These are phyloP conservation scores for Toxicodendron radicans DNA, from an alignment of 345 rosid genomes.

Conservation along the genomic window DNA sequence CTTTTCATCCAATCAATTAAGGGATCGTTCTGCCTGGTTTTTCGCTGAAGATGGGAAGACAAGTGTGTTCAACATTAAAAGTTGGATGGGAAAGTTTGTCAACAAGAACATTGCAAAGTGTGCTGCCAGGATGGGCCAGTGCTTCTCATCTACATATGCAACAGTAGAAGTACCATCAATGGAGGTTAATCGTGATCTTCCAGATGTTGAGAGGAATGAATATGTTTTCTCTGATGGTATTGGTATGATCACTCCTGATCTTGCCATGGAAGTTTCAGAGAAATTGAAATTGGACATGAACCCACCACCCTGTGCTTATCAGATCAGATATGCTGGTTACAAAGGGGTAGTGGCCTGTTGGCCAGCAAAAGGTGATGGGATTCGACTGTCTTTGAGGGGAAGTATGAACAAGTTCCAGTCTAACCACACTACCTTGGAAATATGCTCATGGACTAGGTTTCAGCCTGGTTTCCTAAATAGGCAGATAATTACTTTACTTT, in stretches of 20 bases:
- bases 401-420: conserved; percentile 82
- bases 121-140: conserved; percentile 94
- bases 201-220: conserved; percentile 56
- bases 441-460: conserved; percentile 89
- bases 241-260: conserved; percentile 80
- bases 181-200: conserved; percentile 50
- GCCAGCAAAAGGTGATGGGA: conserved; percentile 66
- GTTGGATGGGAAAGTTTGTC: conserved; percentile 85
- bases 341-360: conserved; percentile 94
- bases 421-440: conserved; percentile 66
- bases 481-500: conserved; percentile 80
- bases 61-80: conserved; percentile 41
- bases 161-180: conserved; percentile 63
- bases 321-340: conserved; percentile 88
- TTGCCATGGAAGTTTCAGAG: conserved; percentile 69
- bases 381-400: conserved; percentile 59
- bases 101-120: conserved; percentile 71
- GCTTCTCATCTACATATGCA: conserved; percentile 95
- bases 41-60: conserved; percentile 68
- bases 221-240: conserved; percentile 90
- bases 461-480: conserved; percentile 93
- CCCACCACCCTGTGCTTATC: conserved; percentile 75
- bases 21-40: conserved; percentile 95
- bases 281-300: conserved; percentile 55
- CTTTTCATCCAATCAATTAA: conserved; percentile 87